Conservation (phyloP, 2,329 filamentous ascomycete species). For the Knufia fluminis region DNA sequence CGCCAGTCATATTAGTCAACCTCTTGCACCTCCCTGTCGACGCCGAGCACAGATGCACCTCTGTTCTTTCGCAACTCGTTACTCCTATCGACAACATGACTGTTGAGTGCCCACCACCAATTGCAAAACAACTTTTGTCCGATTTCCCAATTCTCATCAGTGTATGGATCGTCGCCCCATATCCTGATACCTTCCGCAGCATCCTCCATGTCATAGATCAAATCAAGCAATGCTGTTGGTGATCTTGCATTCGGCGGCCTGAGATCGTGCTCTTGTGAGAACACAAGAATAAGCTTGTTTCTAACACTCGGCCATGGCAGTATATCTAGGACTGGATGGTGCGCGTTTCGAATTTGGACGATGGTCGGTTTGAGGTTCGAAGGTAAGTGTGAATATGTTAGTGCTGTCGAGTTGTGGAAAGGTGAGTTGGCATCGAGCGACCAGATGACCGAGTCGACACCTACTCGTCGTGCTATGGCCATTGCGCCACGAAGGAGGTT, state of each 20-base stretch:
- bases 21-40: neutral
- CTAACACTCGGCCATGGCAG: conserved; percentile 49
- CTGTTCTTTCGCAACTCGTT: conserved; percentile 43
- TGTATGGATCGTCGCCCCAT: conserved; percentile 42
- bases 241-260: conserved; percentile 42
- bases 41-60: conserved; percentile 28
- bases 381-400: conserved; percentile 34
- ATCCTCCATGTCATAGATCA: conserved; percentile 52
- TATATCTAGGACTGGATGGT: conserved; percentile 50
- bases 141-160: conserved; percentile 46
- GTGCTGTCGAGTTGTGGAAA: conserved; percentile 29
- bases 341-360: conserved; percentile 42
- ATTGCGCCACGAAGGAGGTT: conserved; percentile 40
- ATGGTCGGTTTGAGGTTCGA: conserved; percentile 43
- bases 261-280: conserved; percentile 40
- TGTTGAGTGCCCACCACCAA: conserved; percentile 55
- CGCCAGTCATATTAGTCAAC: neutral
- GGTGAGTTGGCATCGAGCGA: conserved; percentile 39
- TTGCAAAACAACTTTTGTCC: conserved; percentile 49
- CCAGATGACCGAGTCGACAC: conserved; percentile 36
- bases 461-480: conserved; percentile 41
- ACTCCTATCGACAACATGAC: conserved; percentile 43
- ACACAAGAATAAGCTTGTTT: conserved; percentile 44
- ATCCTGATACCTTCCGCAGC: conserved; percentile 43
- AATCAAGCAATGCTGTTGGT: conserved; percentile 40